These are phyloP conservation scores for Hymenotorrendiella dingleyae DNA, from an alignment of 2,329 filamentous ascomycete genomes.

Conservation along the genomic window DNA sequence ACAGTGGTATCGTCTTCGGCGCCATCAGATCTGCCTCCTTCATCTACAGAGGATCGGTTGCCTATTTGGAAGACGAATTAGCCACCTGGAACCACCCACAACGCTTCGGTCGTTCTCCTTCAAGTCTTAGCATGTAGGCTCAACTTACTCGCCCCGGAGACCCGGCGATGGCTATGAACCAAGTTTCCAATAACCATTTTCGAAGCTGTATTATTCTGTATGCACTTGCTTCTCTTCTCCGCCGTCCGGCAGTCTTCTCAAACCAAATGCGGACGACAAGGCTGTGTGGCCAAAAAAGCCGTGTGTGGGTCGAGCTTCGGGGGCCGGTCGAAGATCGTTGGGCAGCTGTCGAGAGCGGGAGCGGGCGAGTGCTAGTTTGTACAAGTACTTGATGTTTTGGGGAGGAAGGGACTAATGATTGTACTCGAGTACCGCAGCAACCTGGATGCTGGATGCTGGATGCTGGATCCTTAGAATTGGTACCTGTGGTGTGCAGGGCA, in stretches of 20 bases:
- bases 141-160: constrained; percentile 37
- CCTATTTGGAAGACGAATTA: constrained; percentile 28
- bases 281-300: constrained; percentile 1
- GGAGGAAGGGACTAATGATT: not conserved
- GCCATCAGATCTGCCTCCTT: constrained; percentile 30
- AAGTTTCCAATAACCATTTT: constrained; percentile 33
- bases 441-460: no score
- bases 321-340: not conserved
- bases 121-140: not conserved
- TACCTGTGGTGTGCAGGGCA: no score
- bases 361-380: not conserved
- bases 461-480: no score
- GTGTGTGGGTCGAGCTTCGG: not conserved
- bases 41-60: constrained; percentile 34
- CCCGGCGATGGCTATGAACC: constrained; percentile 41
- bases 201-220: not conserved
- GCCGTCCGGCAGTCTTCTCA: not conserved
- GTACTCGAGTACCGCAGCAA: no score
- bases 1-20: constrained; percentile 70
- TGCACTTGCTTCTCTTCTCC: not conserved
- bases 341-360: not conserved
- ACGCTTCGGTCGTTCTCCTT: not conserved
- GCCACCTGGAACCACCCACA: not conserved
- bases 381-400: not conserved
- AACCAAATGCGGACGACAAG: not conserved